phyloP scores from a whole-genome alignment of 345 rosid species.

The Eutrema yunnanense region DNA sequence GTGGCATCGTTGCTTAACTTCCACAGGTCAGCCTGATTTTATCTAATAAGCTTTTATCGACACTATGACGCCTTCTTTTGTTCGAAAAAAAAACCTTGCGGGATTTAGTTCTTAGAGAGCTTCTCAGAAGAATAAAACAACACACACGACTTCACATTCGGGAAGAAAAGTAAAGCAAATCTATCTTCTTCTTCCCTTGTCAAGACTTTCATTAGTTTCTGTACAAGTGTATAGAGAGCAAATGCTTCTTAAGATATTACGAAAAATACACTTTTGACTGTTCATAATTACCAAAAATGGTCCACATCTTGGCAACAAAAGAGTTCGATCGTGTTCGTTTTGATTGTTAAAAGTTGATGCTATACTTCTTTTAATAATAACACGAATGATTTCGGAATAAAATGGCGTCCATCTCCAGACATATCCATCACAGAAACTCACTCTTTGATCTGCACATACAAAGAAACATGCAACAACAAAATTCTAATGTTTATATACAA shows the following conservation, averaged over 20 bases:
- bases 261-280: not conserved
- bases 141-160: not conserved
- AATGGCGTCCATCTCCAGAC: too few relatives aligned
- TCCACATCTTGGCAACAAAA: not conserved
- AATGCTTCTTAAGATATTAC: not conserved
- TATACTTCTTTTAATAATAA: too few relatives aligned
- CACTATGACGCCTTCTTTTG: not conserved
- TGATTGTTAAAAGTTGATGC: not conserved
- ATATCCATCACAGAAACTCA: too few relatives aligned
- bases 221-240: conserved; percentile 3
- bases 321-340: not conserved
- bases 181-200: not conserved
- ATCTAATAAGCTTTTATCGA: conserved; percentile 13
- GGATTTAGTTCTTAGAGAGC: not conserved
- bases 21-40: conserved; percentile 91
- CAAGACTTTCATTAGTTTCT: not conserved
- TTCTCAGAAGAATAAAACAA: conserved; percentile 1
- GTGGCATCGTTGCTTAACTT: conserved; percentile 96
- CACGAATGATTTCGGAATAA: too few relatives aligned
- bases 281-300: not conserved
- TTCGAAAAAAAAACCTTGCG: too few relatives aligned
- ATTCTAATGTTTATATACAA: too few relatives aligned
- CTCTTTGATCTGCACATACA: too few relatives aligned
- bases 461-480: too few relatives aligned
- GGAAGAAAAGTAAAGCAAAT: not conserved